These are phyloP conservation scores for Penicillium sclerotiorum DNA, from an alignment of 2,329 filamentous ascomycete species.

Conservation along the genomic window DNA sequence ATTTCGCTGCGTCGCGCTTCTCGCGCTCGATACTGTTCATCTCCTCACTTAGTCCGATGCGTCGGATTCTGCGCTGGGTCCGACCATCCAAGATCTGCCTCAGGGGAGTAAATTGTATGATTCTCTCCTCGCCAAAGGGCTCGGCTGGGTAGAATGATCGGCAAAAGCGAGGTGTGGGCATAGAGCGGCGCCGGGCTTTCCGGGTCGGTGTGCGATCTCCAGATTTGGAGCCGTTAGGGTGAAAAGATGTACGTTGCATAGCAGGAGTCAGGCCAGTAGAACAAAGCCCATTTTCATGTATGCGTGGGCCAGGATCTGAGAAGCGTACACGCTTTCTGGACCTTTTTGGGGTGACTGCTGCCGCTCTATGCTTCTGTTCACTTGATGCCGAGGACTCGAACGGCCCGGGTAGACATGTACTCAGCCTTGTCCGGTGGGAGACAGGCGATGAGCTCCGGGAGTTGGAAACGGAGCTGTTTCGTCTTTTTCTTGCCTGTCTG, in stretches of 20 bases:
- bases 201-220: slow-evolving; percentile 32
- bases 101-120: slow-evolving; percentile 50
- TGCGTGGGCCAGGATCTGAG: slow-evolving; percentile 44
- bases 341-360: slow-evolving; percentile 33
- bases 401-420: no score
- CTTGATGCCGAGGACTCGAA: not conserved
- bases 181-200: slow-evolving; percentile 35
- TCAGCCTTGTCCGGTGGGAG: slow-evolving; percentile 20
- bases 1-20: slow-evolving; percentile 33
- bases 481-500: slow-evolving; percentile 31
- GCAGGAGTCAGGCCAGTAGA: slow-evolving; percentile 51
- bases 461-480: slow-evolving; percentile 24
- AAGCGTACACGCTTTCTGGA: slow-evolving; percentile 49
- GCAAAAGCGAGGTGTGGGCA: slow-evolving; percentile 32
- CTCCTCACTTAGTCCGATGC: slow-evolving; percentile 51
- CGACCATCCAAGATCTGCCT: slow-evolving; percentile 47
- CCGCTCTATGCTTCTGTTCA: not conserved
- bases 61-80: slow-evolving; percentile 46
- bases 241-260: slow-evolving; percentile 43
- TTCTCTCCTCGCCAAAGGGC: slow-evolving; percentile 27
- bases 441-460: slow-evolving; percentile 18
- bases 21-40: slow-evolving; percentile 48
- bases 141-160: slow-evolving; percentile 24
- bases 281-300: slow-evolving; percentile 19
- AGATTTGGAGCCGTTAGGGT: slow-evolving; percentile 20